Base-by-base conservation (phyloP, 331 rosid genomes). In the Pyracantha coccinea region DNA sequence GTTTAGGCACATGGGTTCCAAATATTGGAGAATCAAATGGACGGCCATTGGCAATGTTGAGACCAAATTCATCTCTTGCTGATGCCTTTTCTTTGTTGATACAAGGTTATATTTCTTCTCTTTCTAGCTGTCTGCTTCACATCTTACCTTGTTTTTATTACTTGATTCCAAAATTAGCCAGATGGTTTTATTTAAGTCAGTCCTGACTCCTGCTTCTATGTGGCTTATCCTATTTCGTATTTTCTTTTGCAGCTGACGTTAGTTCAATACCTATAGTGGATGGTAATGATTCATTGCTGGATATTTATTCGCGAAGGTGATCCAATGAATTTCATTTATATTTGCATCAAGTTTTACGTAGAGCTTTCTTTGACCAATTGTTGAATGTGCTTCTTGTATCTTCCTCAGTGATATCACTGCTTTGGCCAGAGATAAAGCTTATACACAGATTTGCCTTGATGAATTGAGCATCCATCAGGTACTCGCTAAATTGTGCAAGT, bases 211-310 rank as follows among this genome's bases (percentile, higher is more conserved):
- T 31, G 73, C 33, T 41, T 78, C 68, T 38, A 8, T 20, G 58
- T 72, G 38, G 71, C 72, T 74, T 27, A 62, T 72, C 24, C 29
- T 53, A 59, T 57, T 78, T 54, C 71, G 29, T 64, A 44, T 68
- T 79, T 76, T 64, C 68, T 82, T 78, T 85, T 86, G 86, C 88
- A 94, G 98, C 95, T 69, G 91, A 85, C 86, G 96, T 92, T 72
- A 94, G 97, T 84, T 90, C 99, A 66, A 81, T 94, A 83, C 99
- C 99, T 44, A 86, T 94, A 67, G 99, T 94, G 74, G 99, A 92
- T 71, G 93, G 90, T 41, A 87, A 78, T 59, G 91, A 94, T 78
- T 90, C 97, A 0, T 90, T 94, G 78, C 83, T 94, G 75, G 99
- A 94, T 87, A 82, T 92, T 78, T 94, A 94, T 89, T 90, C 93